A percentile compares a stretch with the other conserved stretches of the same genome.
Evolutionary conservation across 768 basidiomycete species (phyloP).

Genomic region (Saitozyma podzolica): DNA sequence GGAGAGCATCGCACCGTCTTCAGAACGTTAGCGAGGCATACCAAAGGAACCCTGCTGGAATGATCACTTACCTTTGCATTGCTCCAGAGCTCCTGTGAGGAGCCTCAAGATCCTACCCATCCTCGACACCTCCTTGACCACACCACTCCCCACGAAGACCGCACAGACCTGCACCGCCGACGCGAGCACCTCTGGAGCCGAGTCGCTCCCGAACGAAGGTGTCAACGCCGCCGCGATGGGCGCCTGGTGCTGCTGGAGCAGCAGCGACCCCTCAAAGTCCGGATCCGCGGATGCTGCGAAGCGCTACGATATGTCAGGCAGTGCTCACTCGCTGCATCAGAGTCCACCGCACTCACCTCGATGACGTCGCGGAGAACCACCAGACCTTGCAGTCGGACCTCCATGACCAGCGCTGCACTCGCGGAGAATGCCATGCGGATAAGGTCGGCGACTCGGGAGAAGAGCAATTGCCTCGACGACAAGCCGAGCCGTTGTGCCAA

Average conservation of each 20-base stretch:
- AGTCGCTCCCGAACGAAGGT: constrained; percentile 91
- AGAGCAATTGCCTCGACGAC: constrained; percentile 62
- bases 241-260: constrained; percentile 96
- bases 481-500: constrained; percentile 57
- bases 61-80: constrained; percentile 70
- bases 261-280: constrained; percentile 81
- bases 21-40: constrained; percentile 5
- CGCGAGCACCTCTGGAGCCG: constrained; percentile 90
- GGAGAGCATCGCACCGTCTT: constrained; percentile 79
- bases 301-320: constrained; percentile 58
- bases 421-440: constrained; percentile 99
- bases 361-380: constrained; percentile 89
- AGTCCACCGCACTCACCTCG: constrained; percentile 59
- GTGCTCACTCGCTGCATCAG: neutral
- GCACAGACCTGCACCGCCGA: constrained; percentile 92
- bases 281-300: constrained; percentile 87
- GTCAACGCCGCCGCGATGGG: constrained; percentile 97
- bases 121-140: constrained; percentile 80
- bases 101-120: constrained; percentile 95
- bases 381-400: constrained; percentile 87
- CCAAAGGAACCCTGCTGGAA: neutral
- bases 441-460: constrained; percentile 83
- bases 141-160: constrained; percentile 89
- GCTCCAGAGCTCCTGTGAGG: constrained; percentile 80
- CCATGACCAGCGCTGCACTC: constrained; percentile 91